Evolutionary conservation across 345 rosid species (phyloP), one percentile per base, ranked within the genome.

Genomic region (Dovyalis caffra): DNA sequence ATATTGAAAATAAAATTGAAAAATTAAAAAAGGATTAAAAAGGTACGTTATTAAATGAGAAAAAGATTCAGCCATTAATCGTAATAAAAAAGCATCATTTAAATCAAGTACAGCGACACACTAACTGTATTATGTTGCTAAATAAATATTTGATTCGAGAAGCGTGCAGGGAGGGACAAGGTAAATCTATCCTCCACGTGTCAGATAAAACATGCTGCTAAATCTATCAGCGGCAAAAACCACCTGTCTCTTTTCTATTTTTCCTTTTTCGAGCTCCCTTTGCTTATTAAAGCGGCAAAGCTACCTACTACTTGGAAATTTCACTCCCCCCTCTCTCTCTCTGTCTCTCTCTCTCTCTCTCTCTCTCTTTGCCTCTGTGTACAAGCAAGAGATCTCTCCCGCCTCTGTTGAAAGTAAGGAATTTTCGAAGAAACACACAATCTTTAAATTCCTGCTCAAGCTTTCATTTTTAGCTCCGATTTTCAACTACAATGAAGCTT

Each of bases 221-320:
- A 25, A 63, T 62, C 57, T 5, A 45, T 33, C n/a, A 25, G 20
- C 29, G 49, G 68, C 26, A 40, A 51, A 26, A 32, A 79, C 79
- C 80, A 47, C 35, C 57, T 72, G 71, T 66, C 56, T 71, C 64
- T 37, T 71, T 40, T 77, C 71, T 43, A 64, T 49, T 31, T 25
- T 62, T 40, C 38, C 1, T 35, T 9, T 35, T 35, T 35, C 38
- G 51, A 64, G 45, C 63, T 11, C 61, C 25, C 60, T 57, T 86
- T 82, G 82, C 90, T 84, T 83, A 43, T 64, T 75, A 61, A 51
- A 81, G 88, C 84, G 90, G 90, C 90, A 85, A 86, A 86, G 80
- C 78, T 79, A 79, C 79, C 82, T 43, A 73, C 77, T n/a, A 2
- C 57, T 16, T 26, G 5, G 71, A 14, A 40, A 64, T 33, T 62